Conservation (phyloP, 2,329 filamentous ascomycete genomes). For the Truncatella angustata region DNA sequence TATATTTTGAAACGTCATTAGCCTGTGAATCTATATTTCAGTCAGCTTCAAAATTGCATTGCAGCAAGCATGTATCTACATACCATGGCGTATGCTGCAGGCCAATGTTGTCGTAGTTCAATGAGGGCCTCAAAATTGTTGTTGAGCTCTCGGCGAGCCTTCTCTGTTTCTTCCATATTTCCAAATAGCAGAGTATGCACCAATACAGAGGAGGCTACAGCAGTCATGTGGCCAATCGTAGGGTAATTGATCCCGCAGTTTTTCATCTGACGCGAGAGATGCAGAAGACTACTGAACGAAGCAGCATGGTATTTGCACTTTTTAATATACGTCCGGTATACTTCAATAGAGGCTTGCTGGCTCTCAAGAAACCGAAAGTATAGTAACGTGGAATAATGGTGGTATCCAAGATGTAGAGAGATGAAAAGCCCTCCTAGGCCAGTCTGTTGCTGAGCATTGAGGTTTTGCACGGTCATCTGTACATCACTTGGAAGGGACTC, state of each 20-base stretch:
- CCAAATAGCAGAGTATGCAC: neutral
- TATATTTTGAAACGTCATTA: neutral
- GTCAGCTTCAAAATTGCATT: neutral
- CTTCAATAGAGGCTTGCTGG: neutral
- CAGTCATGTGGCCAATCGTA: neutral
- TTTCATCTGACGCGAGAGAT: neutral
- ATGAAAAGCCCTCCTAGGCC: neutral
- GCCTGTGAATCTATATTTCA: neutral
- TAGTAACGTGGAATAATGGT: neutral
- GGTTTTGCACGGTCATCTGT: neutral
- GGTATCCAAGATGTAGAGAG: neutral
- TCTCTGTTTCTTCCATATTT: neutral
- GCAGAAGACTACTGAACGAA: neutral
- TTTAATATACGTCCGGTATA: too few relatives aligned
- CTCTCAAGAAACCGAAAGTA: neutral
- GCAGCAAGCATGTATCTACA: neutral
- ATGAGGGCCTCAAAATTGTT: neutral
- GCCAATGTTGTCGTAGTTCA: neutral
- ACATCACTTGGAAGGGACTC: neutral
- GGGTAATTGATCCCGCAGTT: neutral
- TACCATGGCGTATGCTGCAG: neutral
- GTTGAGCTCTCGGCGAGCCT: neutral
- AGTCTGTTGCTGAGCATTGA: neutral
- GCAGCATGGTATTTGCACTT: neutral
- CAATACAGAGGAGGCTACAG: neutral